Conservation (phyloP, 2,329 filamentous ascomycete species). For the Dactylonectria estremocensis region DNA sequence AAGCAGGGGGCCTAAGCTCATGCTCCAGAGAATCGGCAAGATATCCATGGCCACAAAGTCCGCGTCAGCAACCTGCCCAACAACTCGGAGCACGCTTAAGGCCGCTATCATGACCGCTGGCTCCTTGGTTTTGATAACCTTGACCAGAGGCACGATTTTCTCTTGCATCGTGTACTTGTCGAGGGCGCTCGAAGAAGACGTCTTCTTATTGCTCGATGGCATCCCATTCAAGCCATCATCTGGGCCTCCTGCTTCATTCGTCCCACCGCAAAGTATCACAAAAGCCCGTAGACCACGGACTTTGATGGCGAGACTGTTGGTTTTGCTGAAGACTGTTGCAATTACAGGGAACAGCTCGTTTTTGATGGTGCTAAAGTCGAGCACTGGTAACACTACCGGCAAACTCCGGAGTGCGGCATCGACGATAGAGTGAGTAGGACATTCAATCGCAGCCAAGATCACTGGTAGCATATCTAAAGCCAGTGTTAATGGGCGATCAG, state of each 20-base stretch:
- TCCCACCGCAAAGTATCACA: slow-evolving; percentile 88
- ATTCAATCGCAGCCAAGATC: slow-evolving; percentile 86
- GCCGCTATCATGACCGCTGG: slow-evolving; percentile 97
- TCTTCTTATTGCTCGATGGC: slow-evolving; percentile 71
- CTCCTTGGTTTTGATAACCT: slow-evolving; percentile 97
- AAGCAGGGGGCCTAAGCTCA: slow-evolving; percentile 91
- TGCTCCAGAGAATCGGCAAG: slow-evolving; percentile 90
- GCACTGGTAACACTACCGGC: slow-evolving; percentile 84
- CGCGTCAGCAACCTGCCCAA: slow-evolving; percentile 85
- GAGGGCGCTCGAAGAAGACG: slow-evolving; percentile 81
- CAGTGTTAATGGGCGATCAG: slow-evolving; percentile 10
- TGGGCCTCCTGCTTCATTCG: slow-evolving; percentile 63
- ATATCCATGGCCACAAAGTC: slow-evolving; percentile 95
- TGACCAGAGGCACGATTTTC: slow-evolving; percentile 92
- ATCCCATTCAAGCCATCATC: slow-evolving; percentile 85
- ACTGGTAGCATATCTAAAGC: slow-evolving; percentile 86
- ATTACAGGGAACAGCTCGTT: slow-evolving; percentile 96
- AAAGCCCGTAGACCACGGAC: slow-evolving; percentile 93
- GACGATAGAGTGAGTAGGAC: slow-evolving; percentile 88
- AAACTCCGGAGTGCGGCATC: slow-evolving; percentile 87
- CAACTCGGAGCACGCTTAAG: slow-evolving; percentile 85
- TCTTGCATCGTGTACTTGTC: slow-evolving; percentile 99
- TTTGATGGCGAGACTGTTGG: slow-evolving; percentile 94
- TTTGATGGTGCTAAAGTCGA: slow-evolving; percentile 98
- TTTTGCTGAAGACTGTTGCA: slow-evolving; percentile 90